Evolutionary conservation across 2,329 filamentous ascomycete species (phyloP).

Genomic region (Colletotrichum paranaense): DNA sequence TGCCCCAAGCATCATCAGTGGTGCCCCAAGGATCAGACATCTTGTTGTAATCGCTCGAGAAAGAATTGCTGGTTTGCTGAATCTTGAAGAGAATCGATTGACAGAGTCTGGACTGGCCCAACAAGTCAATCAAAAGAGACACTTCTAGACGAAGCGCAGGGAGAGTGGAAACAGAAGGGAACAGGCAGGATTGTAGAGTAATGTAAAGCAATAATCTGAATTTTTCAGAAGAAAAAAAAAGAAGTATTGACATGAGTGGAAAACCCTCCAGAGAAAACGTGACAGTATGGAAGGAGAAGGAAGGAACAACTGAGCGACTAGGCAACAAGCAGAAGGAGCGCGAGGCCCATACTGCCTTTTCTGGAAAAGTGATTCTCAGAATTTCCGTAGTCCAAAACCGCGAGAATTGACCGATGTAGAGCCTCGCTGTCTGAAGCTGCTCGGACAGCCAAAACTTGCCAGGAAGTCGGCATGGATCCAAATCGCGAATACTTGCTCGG

Average conservation of each 20-base stretch:
- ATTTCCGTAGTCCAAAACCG: neutral
- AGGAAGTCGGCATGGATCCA: neutral
- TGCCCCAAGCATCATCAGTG: slow-evolving; percentile 12
- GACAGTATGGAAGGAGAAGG: neutral
- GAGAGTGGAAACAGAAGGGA: neutral
- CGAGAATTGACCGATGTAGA: neutral
- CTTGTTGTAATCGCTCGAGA: neutral
- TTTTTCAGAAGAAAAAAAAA: neutral
- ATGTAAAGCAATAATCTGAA: too few species aligned
- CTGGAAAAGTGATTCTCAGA: neutral
- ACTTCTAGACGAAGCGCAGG: neutral
- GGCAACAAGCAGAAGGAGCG: neutral
- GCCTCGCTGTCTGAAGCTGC: neutral
- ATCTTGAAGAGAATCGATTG: neutral
- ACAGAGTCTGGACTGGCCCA: neutral
- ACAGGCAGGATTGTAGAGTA: neutral
- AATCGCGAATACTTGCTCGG: neutral
- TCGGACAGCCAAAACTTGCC: neutral
- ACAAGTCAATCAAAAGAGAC: neutral
- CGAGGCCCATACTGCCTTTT: neutral
- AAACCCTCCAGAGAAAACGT: neutral
- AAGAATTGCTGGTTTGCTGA: neutral
- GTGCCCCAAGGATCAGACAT: slow-evolving; percentile 20
- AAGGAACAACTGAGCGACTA: neutral
- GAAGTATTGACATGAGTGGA: neutral